Conservation (phyloP, 331 rosid genomes). For the Phaseolus coccineus region DNA sequence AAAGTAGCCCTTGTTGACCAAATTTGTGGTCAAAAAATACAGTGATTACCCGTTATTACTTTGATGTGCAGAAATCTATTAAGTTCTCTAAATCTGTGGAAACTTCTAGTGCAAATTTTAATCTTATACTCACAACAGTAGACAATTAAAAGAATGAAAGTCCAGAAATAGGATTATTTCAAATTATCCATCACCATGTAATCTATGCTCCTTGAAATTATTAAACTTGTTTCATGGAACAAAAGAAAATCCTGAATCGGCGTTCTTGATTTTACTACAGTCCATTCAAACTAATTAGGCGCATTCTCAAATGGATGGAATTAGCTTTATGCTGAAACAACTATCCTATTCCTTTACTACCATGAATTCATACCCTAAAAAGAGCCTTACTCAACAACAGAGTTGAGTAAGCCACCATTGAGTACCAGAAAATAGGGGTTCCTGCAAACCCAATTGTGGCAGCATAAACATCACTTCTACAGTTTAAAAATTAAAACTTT, state of each 20-base stretch:
- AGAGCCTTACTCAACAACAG: background rate
- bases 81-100: background rate
- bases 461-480: background rate
- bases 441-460: background rate
- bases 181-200: background rate
- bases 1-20: background rate
- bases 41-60: background rate
- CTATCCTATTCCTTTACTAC: background rate
- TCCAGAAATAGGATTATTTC: background rate
- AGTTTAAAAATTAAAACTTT: background rate
- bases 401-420: background rate
- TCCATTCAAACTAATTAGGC: no score
- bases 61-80: background rate
- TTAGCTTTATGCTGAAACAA: no score
- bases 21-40: background rate
- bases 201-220: background rate
- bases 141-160: background rate
- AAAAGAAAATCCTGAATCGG: background rate
- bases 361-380: background rate
- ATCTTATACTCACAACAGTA: background rate
- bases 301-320: no score
- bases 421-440: background rate
- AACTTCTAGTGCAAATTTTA: background rate
- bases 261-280: background rate
- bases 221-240: background rate